Conservation (phyloP, 768 basidiomycete genomes). For the Clitopilus passeckerianus region DNA sequence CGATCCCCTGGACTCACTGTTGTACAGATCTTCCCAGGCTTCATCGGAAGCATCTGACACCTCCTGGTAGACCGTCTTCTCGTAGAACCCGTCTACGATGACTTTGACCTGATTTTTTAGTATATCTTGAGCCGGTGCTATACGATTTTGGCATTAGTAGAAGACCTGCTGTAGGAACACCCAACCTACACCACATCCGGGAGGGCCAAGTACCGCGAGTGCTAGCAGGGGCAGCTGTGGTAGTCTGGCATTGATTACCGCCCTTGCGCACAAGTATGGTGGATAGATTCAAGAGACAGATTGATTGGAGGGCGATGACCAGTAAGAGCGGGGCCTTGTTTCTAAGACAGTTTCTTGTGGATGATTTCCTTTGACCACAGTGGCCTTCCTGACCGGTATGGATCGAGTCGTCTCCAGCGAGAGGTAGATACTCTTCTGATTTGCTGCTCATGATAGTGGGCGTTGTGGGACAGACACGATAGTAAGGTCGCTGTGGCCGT, state of each 20-base stretch:
- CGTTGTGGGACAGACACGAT: neutral
- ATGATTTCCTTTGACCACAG: neutral
- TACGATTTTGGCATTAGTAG: neutral
- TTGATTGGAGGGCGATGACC: neutral
- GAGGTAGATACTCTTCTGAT: neutral
- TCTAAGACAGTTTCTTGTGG: neutral
- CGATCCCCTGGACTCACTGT: conserved; percentile 1
- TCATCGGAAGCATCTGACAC: conserved; percentile 6
- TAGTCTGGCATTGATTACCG: neutral
- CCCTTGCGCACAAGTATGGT: neutral
- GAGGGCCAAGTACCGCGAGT: neutral
- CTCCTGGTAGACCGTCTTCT: conserved; percentile 11
- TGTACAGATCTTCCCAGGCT: conserved; percentile 11
- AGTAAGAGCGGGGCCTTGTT: neutral
- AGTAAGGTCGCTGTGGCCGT: neutral
- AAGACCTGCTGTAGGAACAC: neutral
- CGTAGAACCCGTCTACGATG: neutral
- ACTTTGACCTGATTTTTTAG: neutral
- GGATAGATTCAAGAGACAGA: neutral
- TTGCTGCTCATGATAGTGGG: neutral
- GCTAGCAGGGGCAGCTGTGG: neutral
- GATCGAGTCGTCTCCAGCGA: neutral
- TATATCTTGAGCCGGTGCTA: neutral
- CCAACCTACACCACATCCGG: neutral
- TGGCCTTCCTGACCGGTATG: neutral